These are phyloP conservation scores for Gonium pectorale DNA, from an alignment of 139 green algal species.

Conservation along the genomic window DNA sequence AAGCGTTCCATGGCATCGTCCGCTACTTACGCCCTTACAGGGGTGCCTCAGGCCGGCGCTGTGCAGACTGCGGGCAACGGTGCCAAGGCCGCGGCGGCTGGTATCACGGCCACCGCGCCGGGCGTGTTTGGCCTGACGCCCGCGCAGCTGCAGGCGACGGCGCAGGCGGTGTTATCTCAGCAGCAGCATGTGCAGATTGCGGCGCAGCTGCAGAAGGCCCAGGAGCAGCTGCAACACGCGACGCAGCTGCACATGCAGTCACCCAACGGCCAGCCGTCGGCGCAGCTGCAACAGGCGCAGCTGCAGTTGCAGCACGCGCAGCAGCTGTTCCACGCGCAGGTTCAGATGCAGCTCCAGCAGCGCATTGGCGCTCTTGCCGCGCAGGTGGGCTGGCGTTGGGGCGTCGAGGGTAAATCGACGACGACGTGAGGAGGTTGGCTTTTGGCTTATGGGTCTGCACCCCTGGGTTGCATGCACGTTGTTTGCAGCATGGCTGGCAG, in stretches of 20 bases:
- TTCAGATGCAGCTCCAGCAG: constrained; percentile 42
- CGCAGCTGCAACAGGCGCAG: constrained; percentile 39
- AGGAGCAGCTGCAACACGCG: constrained; percentile 36
- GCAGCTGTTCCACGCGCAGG: constrained; percentile 41
- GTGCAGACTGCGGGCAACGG: background rate
- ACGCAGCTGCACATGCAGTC: constrained; percentile 35
- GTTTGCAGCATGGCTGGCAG: no score
- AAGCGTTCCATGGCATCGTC: no score
- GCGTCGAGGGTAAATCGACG: no score
- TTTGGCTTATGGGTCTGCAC: no score
- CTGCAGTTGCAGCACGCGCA: constrained; percentile 37
- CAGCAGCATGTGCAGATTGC: constrained; percentile 29
- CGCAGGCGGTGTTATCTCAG: constrained; percentile 9
- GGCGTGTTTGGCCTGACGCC: no score
- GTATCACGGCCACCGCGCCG: background rate
- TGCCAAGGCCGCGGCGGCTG: background rate
- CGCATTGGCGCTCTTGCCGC: no score
- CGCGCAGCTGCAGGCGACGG: constrained; percentile 23
- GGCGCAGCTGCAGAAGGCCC: constrained; percentile 40
- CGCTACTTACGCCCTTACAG: no score
- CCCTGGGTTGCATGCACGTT: no score
- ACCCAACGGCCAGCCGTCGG: background rate
- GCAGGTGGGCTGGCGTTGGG: no score
- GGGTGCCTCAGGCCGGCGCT: no score
- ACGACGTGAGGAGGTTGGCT: no score